Conservation (phyloP, 148 eudicot species). For the Fallopia convolvulus region DNA sequence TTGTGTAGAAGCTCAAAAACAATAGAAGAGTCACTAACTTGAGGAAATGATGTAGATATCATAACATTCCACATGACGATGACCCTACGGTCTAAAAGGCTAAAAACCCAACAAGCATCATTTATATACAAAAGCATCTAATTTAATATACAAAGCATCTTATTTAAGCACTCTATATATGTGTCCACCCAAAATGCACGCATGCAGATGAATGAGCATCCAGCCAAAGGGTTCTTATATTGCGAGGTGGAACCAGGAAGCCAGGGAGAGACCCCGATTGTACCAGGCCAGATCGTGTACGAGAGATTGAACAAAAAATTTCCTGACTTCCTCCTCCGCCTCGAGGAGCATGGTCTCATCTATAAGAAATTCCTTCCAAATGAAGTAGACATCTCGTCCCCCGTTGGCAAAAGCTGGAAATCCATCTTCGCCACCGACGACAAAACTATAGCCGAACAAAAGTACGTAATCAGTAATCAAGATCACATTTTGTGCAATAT, state of each 20-base stretch:
- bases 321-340: neutral
- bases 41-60: slow-evolving; percentile 13
- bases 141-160: neutral
- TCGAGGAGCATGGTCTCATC: neutral
- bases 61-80: slow-evolving; percentile 18
- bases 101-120: slow-evolving; percentile 10
- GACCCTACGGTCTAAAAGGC: slow-evolving; percentile 9
- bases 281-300: neutral
- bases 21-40: slow-evolving; percentile 3
- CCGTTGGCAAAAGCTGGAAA: neutral
- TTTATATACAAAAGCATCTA: neutral
- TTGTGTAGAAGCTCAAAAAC: neutral
- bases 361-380: neutral
- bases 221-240: neutral
- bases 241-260: slow-evolving; percentile 1
- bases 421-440: neutral
- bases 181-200: neutral
- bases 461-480: neutral
- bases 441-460: neutral
- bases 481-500: too few relatives aligned
- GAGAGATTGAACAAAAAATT: neutral
- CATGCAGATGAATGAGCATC: neutral
- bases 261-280: neutral
- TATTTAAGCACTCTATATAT: too few relatives aligned
- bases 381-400: neutral